Evolutionary conservation across 768 basidiomycete species (phyloP).

Genomic region (Cystofilobasidium capitatum): DNA sequence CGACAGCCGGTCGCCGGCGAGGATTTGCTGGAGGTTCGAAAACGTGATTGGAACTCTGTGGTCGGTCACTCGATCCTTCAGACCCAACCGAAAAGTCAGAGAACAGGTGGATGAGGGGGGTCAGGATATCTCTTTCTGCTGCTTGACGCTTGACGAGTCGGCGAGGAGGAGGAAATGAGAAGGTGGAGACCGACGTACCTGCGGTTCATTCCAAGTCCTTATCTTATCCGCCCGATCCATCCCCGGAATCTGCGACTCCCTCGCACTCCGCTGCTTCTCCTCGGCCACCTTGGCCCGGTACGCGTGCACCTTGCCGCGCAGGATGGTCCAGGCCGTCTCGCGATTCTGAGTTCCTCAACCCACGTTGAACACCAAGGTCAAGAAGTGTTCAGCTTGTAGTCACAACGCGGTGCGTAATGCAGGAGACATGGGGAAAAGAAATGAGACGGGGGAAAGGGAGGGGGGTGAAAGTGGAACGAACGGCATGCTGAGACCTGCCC

Average conservation of each 20-base stretch:
- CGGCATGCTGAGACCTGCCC: slow-evolving; percentile 89
- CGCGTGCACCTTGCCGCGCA: slow-evolving; percentile 76
- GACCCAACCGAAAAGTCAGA: neutral
- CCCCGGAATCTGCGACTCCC: slow-evolving; percentile 64
- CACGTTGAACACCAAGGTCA: neutral
- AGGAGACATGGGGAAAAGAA: neutral
- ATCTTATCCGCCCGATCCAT: slow-evolving; percentile 89
- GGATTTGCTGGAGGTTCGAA: slow-evolving; percentile 41
- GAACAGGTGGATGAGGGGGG: neutral
- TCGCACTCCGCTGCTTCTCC: slow-evolving; percentile 56
- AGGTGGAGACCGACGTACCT: slow-evolving; percentile 44
- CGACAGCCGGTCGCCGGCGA: slow-evolving; percentile 43
- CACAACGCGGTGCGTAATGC: neutral
- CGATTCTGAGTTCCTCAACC: slow-evolving; percentile 55
- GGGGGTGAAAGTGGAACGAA: slow-evolving; percentile 35
- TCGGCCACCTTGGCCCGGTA: slow-evolving; percentile 61
- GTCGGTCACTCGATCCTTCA: slow-evolving; percentile 81
- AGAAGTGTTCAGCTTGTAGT: too few relatives aligned
- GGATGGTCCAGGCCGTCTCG: slow-evolving; percentile 82
- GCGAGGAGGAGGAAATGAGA: slow-evolving; percentile 3
- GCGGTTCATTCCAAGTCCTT: slow-evolving; percentile 87
- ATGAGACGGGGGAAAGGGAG: neutral
- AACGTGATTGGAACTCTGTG: slow-evolving; percentile 74
- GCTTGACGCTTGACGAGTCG: too few relatives aligned
- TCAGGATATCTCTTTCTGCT: too few relatives aligned